These are phyloP conservation scores for Chlorella sp. DNA, from an alignment of 139 green algal species.

Conservation along the genomic window DNA sequence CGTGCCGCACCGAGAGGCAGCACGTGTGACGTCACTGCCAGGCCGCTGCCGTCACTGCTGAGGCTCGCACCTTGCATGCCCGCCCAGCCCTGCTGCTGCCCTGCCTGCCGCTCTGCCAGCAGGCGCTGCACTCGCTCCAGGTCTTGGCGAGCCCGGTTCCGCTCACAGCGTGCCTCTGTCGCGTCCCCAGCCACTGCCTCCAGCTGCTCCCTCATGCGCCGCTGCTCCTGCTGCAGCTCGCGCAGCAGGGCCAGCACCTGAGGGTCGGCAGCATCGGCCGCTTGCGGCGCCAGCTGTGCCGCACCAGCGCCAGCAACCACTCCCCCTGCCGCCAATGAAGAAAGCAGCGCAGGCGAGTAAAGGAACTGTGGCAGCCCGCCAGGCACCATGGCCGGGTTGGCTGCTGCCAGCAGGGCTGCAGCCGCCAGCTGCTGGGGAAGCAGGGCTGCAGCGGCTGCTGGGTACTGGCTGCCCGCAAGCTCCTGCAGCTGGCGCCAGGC, in stretches of 20 bases:
- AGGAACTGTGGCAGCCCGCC: background rate
- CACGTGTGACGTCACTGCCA: slow-evolving; percentile 16
- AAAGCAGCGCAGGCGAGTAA: background rate
- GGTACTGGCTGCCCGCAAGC: background rate
- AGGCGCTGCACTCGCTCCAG: slow-evolving; percentile 30
- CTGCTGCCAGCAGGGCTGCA: background rate
- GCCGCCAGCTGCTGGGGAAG: slow-evolving; percentile 10
- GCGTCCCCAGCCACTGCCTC: background rate
- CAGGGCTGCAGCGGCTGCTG: background rate
- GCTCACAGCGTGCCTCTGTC: background rate
- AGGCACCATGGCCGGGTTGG: background rate
- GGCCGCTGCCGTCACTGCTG: background rate
- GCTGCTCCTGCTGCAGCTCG: slow-evolving; percentile 14
- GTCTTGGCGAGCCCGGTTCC: slow-evolving; percentile 11
- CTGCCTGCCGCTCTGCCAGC: slow-evolving; percentile 19
- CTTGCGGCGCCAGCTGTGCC: background rate
- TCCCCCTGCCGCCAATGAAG: background rate
- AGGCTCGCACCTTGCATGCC: background rate
- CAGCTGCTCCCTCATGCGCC: background rate
- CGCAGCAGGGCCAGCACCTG: slow-evolving; percentile 17
- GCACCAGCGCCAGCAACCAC: background rate
- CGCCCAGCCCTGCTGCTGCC: background rate
- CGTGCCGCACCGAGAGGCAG: background rate
- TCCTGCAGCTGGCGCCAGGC: background rate
- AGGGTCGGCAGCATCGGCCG: background rate